Evolutionary conservation across 805 yeast genomes (phyloP), one percentile per base, ranked within the genome.

Genomic region (Tetrapisispora iriomotensis): DNA sequence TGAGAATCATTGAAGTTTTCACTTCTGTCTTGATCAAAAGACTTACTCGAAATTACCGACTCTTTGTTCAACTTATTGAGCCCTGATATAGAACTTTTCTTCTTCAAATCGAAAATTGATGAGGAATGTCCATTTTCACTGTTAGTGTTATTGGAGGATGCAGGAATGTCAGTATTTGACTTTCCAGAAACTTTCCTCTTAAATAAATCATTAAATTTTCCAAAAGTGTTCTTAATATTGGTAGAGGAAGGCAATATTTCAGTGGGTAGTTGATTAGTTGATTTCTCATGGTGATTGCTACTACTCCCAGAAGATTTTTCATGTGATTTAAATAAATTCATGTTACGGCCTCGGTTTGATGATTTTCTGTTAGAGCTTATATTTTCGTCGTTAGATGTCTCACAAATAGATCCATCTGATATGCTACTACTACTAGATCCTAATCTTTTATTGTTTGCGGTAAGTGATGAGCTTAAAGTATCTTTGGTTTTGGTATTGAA

Each of bases 401-500:
- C 8, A 23, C 13, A 12, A 8, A 12, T 2, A 10, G 33, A 29
- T 15, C 23, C 26, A 6, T 7, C 6, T 17, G 22, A 14, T 7
- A 3, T n/a, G n/a, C 12, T 17, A 14, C 12, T 22, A 3, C 12
- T 20, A 27, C 14, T 6, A 10, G 6, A 4, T 29, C 28, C 7
- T 8, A 28, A 3, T 22, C 23, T 21, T 15, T 14, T 23, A 23
- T 23, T 4, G 5, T 15, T 14, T 6, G 35, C 22, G 10, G 24
- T 15, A 4, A 33, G n/a, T 3, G 36, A 23, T 9, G 36, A 33
- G 17, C 24, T 33, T 8, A 33, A 23, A 33, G 28, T 14, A 3
- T 28, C 23, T 22, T 32, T 31, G 12, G 33, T 20, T 18, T 38
- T 45, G 17, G 37, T 43, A 21, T 38, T 44, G 19, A 50, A 42